These are phyloP conservation scores for Colletotrichum nymphaeae DNA, from an alignment of 2,329 filamentous ascomycete genomes.

Conservation along the genomic window DNA sequence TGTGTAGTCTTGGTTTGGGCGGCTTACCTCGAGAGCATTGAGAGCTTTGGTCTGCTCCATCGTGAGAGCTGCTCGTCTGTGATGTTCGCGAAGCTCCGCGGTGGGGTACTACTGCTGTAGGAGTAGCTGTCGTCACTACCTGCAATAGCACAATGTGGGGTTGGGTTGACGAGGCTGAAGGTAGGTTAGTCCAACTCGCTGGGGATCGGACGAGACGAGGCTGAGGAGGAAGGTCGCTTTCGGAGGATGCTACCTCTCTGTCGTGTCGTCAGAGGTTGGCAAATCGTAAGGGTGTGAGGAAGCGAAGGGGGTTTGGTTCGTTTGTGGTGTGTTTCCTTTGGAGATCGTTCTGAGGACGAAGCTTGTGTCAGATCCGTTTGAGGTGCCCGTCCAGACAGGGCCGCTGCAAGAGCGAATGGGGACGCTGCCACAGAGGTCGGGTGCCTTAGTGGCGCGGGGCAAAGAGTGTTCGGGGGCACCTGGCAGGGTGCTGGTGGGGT, in stretches of 20 bases:
- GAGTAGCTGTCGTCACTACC: slow-evolving; percentile 12
- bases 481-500: neutral
- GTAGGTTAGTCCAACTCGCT: neutral
- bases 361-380: slow-evolving; percentile 43
- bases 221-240: neutral
- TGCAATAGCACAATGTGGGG: slow-evolving; percentile 16
- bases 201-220: slow-evolving; percentile 21
- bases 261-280: slow-evolving; percentile 8
- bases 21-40: slow-evolving; percentile 70
- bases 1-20: neutral
- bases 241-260: neutral
- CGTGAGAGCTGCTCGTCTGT: slow-evolving; percentile 35
- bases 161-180: slow-evolving; percentile 28
- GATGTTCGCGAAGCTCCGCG: slow-evolving; percentile 10
- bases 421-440: slow-evolving; percentile 14
- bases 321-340: slow-evolving; percentile 12
- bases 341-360: slow-evolving; percentile 23
- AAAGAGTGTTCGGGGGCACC: neutral
- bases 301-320: neutral
- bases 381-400: slow-evolving; percentile 30
- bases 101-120: neutral
- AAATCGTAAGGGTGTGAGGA: neutral
- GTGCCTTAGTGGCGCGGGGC: slow-evolving; percentile 14
- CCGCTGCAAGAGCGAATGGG: slow-evolving; percentile 16
- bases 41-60: slow-evolving; percentile 82